Evolutionary conservation across 345 rosid genomes (phyloP), one percentile per base, ranked within the genome.

Genomic region (Jatropha curcas): DNA sequence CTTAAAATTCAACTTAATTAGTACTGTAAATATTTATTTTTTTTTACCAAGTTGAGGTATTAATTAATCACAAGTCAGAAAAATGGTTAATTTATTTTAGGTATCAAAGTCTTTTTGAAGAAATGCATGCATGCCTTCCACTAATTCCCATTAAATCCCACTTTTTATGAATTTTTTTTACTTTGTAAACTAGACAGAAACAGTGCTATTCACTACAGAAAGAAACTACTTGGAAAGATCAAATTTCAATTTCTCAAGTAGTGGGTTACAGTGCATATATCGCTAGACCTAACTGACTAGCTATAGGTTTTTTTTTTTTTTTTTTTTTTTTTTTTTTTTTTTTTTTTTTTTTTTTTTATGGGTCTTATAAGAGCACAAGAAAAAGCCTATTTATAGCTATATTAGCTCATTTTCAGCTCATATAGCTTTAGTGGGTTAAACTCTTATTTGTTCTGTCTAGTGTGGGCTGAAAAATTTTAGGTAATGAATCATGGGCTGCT

Each of bases 241-340:
- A 53, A 68, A 53, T 34, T 53, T 39, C 50, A 53, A 16, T 34
- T 35, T 25, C 28, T 68, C 25, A 66, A n/a, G 7, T 19, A 55
- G 58, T 65, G 79, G 72, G 48, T 28, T 71, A 77, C 72, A 50
- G 63, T 57, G 25, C 63, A 77, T 30, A 8, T 50, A n/a, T n/a
- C n/a, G n/a, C n/a, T n/a, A n/a, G n/a, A n/a, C n/a, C n/a, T n/a
- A n/a, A n/a, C n/a, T n/a, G 1, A 25, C n/a, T 46, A n/a, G 45
- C 31, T 51, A 33, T 31, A 12, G 12, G 14, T 27, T 4, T 0
- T 46, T n/a, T n/a, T n/a, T n/a, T n/a, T n/a, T n/a, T n/a, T n/a
- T n/a, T n/a, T n/a, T n/a, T n/a, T n/a, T n/a, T n/a, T n/a, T n/a
- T n/a, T n/a, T n/a, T n/a, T n/a, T n/a, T n/a, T n/a, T n/a, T n/a